These are phyloP conservation scores for Uronychia binucleata DNA, from an alignment of 73 alveolate species.

Conservation along the genomic window DNA sequence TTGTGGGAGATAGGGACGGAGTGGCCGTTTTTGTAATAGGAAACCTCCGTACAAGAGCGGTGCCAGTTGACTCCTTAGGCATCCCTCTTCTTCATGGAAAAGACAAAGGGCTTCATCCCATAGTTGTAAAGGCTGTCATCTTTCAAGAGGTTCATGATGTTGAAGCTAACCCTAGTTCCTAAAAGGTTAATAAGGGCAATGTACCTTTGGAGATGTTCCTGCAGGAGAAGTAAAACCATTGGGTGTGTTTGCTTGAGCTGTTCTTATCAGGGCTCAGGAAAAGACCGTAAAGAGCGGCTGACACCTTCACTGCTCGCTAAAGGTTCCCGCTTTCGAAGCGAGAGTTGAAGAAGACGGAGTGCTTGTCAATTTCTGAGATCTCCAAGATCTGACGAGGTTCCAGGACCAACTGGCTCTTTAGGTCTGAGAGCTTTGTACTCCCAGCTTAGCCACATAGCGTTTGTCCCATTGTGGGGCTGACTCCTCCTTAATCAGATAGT, in stretches of 20 bases:
- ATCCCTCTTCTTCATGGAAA: conserved; percentile 10
- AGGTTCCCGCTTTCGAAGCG: conserved; percentile 65
- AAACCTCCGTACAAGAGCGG: conserved; percentile 26
- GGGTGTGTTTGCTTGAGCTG: conserved; percentile 52
- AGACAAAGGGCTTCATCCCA: conserved; percentile 60
- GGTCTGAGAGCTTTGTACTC: not conserved
- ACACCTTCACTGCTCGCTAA: conserved; percentile 45
- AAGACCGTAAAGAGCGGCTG: conserved; percentile 18
- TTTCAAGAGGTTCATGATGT: conserved; percentile 49
- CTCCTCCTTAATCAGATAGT: not conserved
- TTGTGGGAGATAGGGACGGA: conserved; percentile 17
- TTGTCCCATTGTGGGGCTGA: not conserved
- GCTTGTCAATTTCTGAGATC: not conserved
- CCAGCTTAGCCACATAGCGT: not conserved
- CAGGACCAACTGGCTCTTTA: no score
- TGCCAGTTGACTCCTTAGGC: conserved; percentile 24
- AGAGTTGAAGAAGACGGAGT: conserved; percentile 40
- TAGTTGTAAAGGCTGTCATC: conserved; percentile 32
- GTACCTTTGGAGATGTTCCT: conserved; percentile 34
- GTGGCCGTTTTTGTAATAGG: conserved; percentile 60
- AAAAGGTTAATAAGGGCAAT: not conserved
- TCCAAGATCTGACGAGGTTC: not conserved
- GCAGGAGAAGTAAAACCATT: conserved; percentile 62
- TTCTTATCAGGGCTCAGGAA: conserved; percentile 28
- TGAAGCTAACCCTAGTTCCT: conserved; percentile 34